These are phyloP conservation scores for Saururus chinensis DNA, from an alignment of 164 flowering plant species.

Conservation along the genomic window DNA sequence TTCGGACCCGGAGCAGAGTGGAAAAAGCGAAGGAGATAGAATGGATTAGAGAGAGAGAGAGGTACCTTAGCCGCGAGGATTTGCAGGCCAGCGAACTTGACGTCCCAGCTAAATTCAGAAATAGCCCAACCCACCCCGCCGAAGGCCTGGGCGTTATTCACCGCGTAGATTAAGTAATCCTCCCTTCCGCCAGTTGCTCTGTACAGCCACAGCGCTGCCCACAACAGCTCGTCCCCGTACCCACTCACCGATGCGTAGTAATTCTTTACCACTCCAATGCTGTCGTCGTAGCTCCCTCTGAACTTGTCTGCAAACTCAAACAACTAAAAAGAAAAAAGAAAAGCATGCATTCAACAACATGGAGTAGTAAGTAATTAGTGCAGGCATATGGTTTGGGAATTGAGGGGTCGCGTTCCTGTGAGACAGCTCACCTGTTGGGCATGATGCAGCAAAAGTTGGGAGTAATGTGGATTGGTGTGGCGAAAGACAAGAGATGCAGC, in stretches of 20 bases:
- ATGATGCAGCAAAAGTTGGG: constrained; percentile 38
- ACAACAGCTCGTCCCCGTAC: constrained; percentile 83
- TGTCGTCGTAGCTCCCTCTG: constrained; percentile 70
- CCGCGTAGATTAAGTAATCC: constrained; percentile 35
- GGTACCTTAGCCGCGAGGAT: constrained; percentile 69
- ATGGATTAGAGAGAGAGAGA: background rate
- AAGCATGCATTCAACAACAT: background rate
- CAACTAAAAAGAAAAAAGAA: constrained; percentile 34
- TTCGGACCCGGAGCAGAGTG: background rate
- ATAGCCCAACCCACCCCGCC: constrained; percentile 90
- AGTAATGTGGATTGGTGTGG: constrained; percentile 39
- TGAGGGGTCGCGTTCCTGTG: no score
- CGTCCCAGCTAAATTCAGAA: constrained; percentile 92
- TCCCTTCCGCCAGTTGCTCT: constrained; percentile 79
- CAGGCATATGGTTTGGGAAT: background rate
- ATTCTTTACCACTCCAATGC: constrained; percentile 58
- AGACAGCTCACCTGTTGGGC: constrained; percentile 36
- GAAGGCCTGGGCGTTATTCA: constrained; percentile 48
- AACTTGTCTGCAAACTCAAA: constrained; percentile 79
- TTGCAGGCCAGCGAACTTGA: constrained; percentile 85
- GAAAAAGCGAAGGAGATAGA: background rate
- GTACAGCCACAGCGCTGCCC: constrained; percentile 95
- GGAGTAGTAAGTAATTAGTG: background rate
- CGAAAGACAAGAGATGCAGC: constrained; percentile 45
- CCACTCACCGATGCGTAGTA: constrained; percentile 94